Percentiles rank a stretch among this genome's conserved stretches.
phyloP scores from a whole-genome alignment of 179 eudicot species.

The Heliamphora pulchella region DNA sequence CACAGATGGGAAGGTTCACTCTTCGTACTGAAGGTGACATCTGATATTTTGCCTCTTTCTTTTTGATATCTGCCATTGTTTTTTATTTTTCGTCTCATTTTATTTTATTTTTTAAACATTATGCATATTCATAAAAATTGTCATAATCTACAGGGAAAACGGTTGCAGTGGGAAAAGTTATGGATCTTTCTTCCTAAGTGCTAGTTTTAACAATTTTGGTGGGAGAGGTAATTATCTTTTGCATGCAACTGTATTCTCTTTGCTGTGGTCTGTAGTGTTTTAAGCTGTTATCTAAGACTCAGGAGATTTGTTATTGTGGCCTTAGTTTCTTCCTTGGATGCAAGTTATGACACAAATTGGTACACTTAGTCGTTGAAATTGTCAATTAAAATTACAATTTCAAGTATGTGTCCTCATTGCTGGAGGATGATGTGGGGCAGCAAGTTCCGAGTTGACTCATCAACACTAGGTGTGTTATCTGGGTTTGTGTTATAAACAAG shows the following conservation, averaged over 20 bases:
- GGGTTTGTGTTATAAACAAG: too few relatives aligned
- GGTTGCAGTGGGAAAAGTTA: slow-evolving; percentile 76
- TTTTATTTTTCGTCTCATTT: background rate
- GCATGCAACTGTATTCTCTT: background rate
- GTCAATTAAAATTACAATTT: too few relatives aligned
- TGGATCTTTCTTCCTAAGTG: slow-evolving; percentile 28
- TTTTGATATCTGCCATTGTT: background rate
- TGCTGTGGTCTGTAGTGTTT: background rate
- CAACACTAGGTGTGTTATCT: too few relatives aligned
- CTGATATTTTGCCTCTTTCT: background rate
- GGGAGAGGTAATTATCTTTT: slow-evolving; percentile 21
- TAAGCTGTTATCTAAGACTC: background rate
- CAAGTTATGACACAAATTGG: background rate
- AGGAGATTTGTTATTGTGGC: background rate
- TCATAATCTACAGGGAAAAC: slow-evolving; percentile 58
- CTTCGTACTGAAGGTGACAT: slow-evolving; percentile 88
- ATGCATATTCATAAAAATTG: background rate
- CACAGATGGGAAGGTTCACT: slow-evolving; percentile 90
- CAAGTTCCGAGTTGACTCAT: too few relatives aligned
- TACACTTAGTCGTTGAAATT: too few relatives aligned
- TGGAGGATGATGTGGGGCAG: too few relatives aligned
- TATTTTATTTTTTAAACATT: background rate
- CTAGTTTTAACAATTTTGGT: slow-evolving; percentile 31
- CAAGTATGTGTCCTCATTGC: too few relatives aligned
- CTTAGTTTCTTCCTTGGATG: background rate